phyloP scores from a whole-genome alignment of 176 grass and related monocot species.

The Oryza glumipatula region DNA sequence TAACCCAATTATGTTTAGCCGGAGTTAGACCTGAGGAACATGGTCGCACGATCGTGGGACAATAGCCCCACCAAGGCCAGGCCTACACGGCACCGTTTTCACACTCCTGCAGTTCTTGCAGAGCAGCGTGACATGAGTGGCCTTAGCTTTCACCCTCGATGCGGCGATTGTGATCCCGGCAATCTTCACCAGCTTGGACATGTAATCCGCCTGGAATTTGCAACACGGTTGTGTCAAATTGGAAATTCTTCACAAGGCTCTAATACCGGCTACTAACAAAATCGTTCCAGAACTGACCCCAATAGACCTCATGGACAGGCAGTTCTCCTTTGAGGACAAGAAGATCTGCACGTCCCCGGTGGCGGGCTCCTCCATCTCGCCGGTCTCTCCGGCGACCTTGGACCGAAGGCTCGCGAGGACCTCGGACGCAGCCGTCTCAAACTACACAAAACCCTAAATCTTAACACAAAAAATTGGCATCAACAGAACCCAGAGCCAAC shows the following conservation, averaged over 20 bases:
- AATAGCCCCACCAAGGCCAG: constrained; percentile 89
- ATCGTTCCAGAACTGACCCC: constrained; percentile 55
- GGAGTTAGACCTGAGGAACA: constrained; percentile 62
- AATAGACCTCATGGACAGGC: constrained; percentile 79
- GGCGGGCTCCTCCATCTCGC: constrained; percentile 92
- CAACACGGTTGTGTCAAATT: background rate
- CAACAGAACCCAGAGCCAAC: background rate
- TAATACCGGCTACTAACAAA: background rate
- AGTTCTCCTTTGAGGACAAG: constrained; percentile 86
- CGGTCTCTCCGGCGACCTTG: constrained; percentile 84
- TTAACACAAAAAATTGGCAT: background rate
- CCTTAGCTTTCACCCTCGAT: constrained; percentile 95
- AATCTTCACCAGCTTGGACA: constrained; percentile 96
- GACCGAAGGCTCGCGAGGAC: constrained; percentile 74
- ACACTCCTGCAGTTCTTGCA: constrained; percentile 95
- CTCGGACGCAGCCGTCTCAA: constrained; percentile 77
- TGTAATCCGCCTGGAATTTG: constrained; percentile 69
- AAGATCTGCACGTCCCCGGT: constrained; percentile 89
- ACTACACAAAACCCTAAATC: constrained; percentile 42
- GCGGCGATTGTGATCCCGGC: constrained; percentile 87
- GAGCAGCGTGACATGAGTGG: constrained; percentile 85
- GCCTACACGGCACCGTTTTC: constrained; percentile 74
- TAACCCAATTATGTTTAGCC: background rate
- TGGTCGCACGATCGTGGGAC: constrained; percentile 89
- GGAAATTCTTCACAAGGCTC: background rate